Percentiles rank a stretch among this genome's conserved stretches.
These are phyloP conservation scores for Toxoplasma gondii DNA, from an alignment of 169 alveolate species.

Conservation along the genomic window DNA sequence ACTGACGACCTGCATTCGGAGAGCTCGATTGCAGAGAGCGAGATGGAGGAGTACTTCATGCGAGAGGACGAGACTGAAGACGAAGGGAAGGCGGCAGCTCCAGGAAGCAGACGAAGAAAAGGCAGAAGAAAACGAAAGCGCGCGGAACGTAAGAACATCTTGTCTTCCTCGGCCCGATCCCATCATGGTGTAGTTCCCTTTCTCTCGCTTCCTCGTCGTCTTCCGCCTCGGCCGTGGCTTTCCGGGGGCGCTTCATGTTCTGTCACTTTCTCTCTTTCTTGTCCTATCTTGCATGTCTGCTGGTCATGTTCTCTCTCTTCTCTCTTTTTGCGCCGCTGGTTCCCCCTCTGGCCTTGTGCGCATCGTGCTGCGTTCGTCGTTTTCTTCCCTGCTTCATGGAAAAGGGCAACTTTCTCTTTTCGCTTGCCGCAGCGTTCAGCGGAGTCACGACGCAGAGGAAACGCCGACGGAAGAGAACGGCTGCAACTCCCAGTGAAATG, in stretches of 20 bases:
- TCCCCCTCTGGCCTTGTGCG: too few species aligned
- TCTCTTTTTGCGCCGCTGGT: too few species aligned
- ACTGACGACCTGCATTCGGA: neutral
- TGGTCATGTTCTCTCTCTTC: too few species aligned
- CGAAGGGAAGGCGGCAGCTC: neutral
- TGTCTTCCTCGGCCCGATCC: too few species aligned
- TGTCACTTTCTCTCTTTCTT: neutral
- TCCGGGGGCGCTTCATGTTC: neutral
- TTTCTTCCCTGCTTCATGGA: too few species aligned
- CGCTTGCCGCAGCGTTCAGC: neutral
- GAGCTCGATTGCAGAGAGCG: constrained; percentile 38
- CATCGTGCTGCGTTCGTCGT: too few species aligned
- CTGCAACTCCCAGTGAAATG: constrained; percentile 29
- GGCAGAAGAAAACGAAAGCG: neutral
- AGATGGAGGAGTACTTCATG: constrained; percentile 36
- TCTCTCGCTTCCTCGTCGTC: neutral
- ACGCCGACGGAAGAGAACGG: neutral
- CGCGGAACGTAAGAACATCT: constrained; percentile 1
- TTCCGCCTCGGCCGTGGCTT: neutral
- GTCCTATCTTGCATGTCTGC: neutral
- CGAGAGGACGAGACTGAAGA: neutral
- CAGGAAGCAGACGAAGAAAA: neutral
- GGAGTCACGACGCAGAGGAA: neutral
- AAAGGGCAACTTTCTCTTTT: too few species aligned
- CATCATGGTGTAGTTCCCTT: too few species aligned